Percentiles rank a stretch among this genome's conserved stretches.
Evolutionary conservation across 129 eudicot genomes (phyloP).

Genomic region (Pseudognaphalium luteoalbum): DNA sequence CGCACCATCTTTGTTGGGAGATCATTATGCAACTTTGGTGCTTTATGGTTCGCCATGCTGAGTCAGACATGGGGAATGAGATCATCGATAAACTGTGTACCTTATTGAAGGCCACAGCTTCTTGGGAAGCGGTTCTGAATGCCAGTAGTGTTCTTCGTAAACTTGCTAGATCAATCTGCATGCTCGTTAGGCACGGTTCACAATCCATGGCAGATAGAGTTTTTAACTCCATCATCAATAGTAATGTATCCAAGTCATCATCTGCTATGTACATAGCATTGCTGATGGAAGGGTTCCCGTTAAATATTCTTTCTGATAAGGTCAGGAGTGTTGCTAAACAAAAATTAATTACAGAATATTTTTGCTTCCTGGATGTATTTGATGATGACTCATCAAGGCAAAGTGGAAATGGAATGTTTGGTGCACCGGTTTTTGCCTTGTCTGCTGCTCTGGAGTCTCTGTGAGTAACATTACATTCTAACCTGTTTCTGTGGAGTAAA

Average conservation of each 20-base stretch:
- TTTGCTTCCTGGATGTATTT: conserved; percentile 58
- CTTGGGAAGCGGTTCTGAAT: conserved; percentile 49
- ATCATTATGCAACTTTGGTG: conserved; percentile 81
- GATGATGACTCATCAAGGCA: conserved; percentile 35
- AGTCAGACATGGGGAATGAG: conserved; percentile 51
- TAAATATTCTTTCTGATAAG: conserved; percentile 62
- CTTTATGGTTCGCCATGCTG: conserved; percentile 78
- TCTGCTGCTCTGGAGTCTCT: conserved; percentile 68
- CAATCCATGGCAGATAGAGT: conserved; percentile 55
- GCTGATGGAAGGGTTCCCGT: conserved; percentile 84
- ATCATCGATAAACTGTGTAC: conserved; percentile 67
- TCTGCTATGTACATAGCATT: conserved; percentile 57
- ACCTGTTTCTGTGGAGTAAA: neutral
- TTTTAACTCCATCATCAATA: conserved; percentile 44
- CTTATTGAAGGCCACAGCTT: conserved; percentile 39
- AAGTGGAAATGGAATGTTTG: conserved; percentile 43
- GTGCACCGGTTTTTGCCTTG: conserved; percentile 70
- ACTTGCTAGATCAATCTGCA: conserved; percentile 67
- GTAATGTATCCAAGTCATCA: conserved; percentile 36
- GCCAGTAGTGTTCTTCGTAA: conserved; percentile 54
- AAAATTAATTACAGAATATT: conserved; percentile 53
- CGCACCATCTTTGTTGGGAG: conserved; percentile 84
- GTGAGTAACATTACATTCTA: conserved; percentile 49
- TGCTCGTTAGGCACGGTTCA: conserved; percentile 49
- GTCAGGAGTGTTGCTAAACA: conserved; percentile 63